A percentile compares a stretch with the other conserved stretches of the same genome.
Conservation (phyloP, 306 rosid genomes). For the Vigna trinervia region DNA sequence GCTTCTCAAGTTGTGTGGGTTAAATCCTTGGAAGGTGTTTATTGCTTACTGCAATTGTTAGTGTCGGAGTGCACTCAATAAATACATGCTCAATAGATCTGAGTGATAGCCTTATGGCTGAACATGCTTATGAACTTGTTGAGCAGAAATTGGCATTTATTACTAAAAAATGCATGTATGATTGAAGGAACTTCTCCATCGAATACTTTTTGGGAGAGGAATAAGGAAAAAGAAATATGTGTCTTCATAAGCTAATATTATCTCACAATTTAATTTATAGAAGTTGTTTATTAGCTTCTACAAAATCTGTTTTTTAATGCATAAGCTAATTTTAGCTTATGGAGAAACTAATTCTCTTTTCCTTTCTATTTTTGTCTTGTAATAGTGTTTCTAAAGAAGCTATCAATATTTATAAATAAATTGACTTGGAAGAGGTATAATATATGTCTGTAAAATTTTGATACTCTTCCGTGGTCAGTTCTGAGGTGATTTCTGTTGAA, state of each 20-base stretch:
- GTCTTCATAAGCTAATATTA: no score
- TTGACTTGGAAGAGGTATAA: not conserved
- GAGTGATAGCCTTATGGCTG: not conserved
- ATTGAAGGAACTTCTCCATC: no score
- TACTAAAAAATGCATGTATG: not conserved
- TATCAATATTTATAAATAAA: not conserved
- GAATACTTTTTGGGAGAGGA: no score
- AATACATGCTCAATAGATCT: not conserved
- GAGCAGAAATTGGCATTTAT: not conserved
- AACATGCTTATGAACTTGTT: not conserved
- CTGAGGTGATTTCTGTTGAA: not conserved
- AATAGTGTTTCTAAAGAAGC: no score
- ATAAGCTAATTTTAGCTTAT: no score
- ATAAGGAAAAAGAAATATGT: no score
- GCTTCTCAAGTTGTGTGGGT: not conserved
- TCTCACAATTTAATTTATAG: no score
- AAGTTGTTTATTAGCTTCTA: no score
- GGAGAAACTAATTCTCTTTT: no score
- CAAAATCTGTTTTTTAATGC: no score
- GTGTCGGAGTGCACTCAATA: not conserved
- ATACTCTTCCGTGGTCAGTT: not conserved
- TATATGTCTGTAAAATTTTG: not conserved
- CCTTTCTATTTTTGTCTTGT: no score
- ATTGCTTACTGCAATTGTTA: not conserved
- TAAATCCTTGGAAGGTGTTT: conserved; percentile 21